phyloP scores from a whole-genome alignment of 1,284 basidiomycete genomes.

The Jaminaea rosea region DNA sequence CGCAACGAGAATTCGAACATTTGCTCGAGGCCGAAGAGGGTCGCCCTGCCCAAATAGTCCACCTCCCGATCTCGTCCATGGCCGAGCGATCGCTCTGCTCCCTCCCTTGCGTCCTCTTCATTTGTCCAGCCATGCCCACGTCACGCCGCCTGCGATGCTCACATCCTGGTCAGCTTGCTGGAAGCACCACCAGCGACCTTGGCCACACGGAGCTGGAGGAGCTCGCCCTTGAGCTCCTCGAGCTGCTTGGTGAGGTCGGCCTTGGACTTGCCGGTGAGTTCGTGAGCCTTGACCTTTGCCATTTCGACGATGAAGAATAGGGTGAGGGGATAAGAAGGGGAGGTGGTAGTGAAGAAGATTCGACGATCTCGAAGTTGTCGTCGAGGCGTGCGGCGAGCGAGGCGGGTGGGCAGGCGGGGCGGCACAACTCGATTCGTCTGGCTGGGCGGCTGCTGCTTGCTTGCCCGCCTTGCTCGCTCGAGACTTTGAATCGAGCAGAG shows the following conservation, averaged over 20 bases:
- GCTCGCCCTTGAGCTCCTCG: slow-evolving; percentile 88
- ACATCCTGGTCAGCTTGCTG: slow-evolving; percentile 97
- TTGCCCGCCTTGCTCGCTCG: too few relatives aligned
- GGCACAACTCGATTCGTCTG: too few relatives aligned
- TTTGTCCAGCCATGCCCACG: too few relatives aligned
- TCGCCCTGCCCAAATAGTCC: background rate
- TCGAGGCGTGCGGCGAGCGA: too few relatives aligned
- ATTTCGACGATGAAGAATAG: slow-evolving; percentile 9
- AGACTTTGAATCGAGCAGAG: too few relatives aligned
- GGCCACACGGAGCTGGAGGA: slow-evolving; percentile 81
- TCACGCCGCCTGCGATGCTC: slow-evolving; percentile 50
- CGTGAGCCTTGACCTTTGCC: slow-evolving; percentile 79
- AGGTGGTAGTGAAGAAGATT: background rate
- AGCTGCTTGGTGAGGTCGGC: slow-evolving; percentile 95
- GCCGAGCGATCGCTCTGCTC: background rate
- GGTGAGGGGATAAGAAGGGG: background rate
- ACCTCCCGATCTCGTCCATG: background rate
- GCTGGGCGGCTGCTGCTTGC: too few relatives aligned
- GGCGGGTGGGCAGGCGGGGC: too few relatives aligned
- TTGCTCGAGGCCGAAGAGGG: too few relatives aligned
- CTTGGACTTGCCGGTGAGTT: slow-evolving; percentile 98
- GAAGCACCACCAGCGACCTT: slow-evolving; percentile 95
- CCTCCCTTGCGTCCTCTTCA: too few relatives aligned
- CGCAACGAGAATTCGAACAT: background rate
- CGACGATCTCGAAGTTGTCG: too few relatives aligned